Percentiles rank a stretch among this genome's conserved stretches.
These are phyloP conservation scores for Verticillium tricorpus DNA, from an alignment of 2,329 filamentous ascomycete genomes.

Conservation along the genomic window DNA sequence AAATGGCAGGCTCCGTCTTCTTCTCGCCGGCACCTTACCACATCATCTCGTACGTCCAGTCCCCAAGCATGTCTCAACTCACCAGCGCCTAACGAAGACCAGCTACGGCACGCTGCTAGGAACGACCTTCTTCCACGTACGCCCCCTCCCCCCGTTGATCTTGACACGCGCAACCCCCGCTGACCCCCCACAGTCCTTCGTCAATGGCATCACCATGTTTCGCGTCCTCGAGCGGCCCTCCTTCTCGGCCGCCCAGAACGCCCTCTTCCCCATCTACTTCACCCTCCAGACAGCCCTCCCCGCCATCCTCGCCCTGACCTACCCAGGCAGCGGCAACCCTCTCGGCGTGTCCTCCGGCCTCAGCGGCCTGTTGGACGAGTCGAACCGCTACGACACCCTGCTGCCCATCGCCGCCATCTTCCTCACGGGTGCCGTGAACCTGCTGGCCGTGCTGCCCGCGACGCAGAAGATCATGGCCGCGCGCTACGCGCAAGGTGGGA, in stretches of 20 bases:
- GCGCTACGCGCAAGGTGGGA: conserved; percentile 72
- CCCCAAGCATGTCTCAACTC: background rate
- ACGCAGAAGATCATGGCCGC: conserved; percentile 71
- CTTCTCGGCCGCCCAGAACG: conserved; percentile 76
- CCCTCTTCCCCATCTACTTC: conserved; percentile 87
- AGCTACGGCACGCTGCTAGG: conserved; percentile 89
- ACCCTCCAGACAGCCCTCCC: conserved; percentile 74
- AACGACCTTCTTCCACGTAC: conserved; percentile 78
- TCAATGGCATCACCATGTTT: conserved; percentile 71
- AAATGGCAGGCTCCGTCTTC: conserved; percentile 48
- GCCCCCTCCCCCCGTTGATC: conserved; percentile 3
- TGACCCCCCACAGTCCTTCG: conserved; percentile 59
- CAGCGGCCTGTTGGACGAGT: conserved; percentile 51
- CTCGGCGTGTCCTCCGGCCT: conserved; percentile 44
- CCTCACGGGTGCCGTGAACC: conserved; percentile 66
- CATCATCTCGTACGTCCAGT: conserved; percentile 58
- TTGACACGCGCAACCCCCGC: background rate
- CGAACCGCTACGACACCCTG: conserved; percentile 61
- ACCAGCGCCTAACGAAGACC: conserved; percentile 8
- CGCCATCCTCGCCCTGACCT: conserved; percentile 70
- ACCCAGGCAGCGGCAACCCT: conserved; percentile 56
- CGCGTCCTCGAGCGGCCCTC: conserved; percentile 70
- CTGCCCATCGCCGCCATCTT: conserved; percentile 67
- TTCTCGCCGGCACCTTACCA: conserved; percentile 70
- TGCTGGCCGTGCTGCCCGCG: conserved; percentile 66